A percentile compares a stretch with the other conserved stretches of the same genome.
Evolutionary conservation across 805 yeast genomes (phyloP).

Genomic region (Kazachstania taianensis): DNA sequence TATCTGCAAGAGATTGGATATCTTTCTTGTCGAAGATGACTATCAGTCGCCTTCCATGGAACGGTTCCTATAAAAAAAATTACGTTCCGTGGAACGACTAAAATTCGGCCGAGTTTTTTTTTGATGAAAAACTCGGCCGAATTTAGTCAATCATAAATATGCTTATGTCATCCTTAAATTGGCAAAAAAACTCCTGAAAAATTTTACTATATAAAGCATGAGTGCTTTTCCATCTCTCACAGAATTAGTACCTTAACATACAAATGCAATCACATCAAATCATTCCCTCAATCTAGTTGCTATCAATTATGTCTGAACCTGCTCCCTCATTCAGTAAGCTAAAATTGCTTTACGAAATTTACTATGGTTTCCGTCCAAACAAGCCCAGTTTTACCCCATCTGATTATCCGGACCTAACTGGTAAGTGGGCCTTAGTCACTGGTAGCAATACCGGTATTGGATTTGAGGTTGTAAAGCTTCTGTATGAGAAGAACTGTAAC

Average conservation of each 20-base stretch:
- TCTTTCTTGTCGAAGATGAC: background rate
- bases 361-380: conserved; percentile 19
- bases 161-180: background rate
- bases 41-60: background rate
- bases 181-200: background rate
- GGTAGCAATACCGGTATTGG: conserved; percentile 35
- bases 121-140: background rate
- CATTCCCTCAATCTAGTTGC: background rate
- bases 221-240: background rate
- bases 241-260: too few relatives aligned
- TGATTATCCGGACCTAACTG: conserved; percentile 31
- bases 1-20: background rate
- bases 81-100: background rate
- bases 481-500: conserved; percentile 28
- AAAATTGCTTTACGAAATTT: conserved; percentile 11
- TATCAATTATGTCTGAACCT: conserved; percentile 14
- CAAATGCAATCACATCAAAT: background rate
- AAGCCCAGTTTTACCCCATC: conserved; percentile 25
- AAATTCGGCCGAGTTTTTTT: background rate
- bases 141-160: background rate
- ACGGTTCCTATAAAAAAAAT: background rate
- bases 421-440: conserved; percentile 32
- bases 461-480: conserved; percentile 17
- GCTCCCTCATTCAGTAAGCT: conserved; percentile 16
- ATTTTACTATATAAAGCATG: background rate